Evolutionary conservation across 2,329 filamentous ascomycete species (phyloP).

Genomic region (Ophiostoma himal-ulmi): DNA sequence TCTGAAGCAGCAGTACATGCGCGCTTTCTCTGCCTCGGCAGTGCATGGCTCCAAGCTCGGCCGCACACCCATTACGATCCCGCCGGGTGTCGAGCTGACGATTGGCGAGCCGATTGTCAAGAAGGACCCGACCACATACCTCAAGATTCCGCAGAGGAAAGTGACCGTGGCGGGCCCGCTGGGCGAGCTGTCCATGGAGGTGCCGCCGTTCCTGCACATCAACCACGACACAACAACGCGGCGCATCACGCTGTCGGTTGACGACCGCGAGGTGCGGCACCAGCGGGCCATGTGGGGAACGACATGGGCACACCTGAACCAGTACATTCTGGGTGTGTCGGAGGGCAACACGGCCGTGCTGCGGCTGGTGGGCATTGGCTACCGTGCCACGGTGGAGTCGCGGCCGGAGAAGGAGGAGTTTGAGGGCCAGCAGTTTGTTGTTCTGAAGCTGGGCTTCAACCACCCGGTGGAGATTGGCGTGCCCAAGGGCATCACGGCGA

Average conservation of each 20-base stretch:
- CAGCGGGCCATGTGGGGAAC: conserved; percentile 98
- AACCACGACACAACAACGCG: conserved; percentile 57
- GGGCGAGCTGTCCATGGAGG: conserved; percentile 68
- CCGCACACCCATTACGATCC: conserved; percentile 70
- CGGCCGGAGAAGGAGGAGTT: conserved; percentile 68
- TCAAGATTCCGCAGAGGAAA: conserved; percentile 56
- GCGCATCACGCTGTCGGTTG: conserved; percentile 63
- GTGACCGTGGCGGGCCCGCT: conserved; percentile 76
- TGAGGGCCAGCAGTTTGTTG: conserved; percentile 80
- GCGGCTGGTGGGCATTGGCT: conserved; percentile 89
- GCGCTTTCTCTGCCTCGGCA: conserved; percentile 64
- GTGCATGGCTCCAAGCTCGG: conserved; percentile 75
- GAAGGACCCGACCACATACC: conserved; percentile 53
- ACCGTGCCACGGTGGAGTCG: conserved; percentile 79
- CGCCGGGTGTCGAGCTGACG: conserved; percentile 73
- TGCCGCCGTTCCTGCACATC: conserved; percentile 74
- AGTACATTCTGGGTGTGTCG: conserved; percentile 87
- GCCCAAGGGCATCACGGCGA: conserved; percentile 76
- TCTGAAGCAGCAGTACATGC: conserved; percentile 9
- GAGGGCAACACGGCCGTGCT: conserved; percentile 94
- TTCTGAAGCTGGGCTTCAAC: conserved; percentile 91
- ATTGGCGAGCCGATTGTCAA: conserved; percentile 56
- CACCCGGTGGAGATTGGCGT: conserved; percentile 89
- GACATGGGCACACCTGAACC: conserved; percentile 80
- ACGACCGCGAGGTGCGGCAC: conserved; percentile 60